Evolutionary conservation across 495 filamentous ascomycete genomes (phyloP), one percentile per base, ranked within the genome.

Genomic region (Choiromyces venosus): DNA sequence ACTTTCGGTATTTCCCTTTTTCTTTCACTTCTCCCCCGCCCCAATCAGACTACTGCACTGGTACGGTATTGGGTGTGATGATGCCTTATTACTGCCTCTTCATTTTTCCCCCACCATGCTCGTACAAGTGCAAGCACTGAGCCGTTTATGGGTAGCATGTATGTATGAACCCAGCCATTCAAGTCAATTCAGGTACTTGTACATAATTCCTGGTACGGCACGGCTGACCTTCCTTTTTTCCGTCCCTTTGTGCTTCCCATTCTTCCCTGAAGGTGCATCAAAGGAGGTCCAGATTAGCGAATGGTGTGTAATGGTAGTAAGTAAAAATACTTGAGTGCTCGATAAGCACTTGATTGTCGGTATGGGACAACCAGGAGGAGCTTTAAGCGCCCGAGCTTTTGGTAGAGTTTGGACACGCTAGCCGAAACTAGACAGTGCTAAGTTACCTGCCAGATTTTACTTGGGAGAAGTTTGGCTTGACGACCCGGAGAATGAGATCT

Each of bases 51-150:
- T 33, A n/a, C n/a, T n/a, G n/a, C n/a, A n/a, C n/a, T n/a, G n/a
- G n/a, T n/a, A n/a, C n/a, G n/a, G n/a, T n/a, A 25, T 33, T 61
- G 52, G 25, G 33, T 71, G 25, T 52, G 64, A 71, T 70, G n/a
- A 71, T 56, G 7, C 29, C 61, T 33, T 71, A 66, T 71, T 36
- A 21, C 52, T 36, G 52, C 52, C 36, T 36, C 39, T 71, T 37
- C 12, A 1, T 56, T 4, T 29, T 39, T n/a, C 18, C 37, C 14
- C 4, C n/a, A 65, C 3, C n/a, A n/a, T n/a, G n/a, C n/a, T n/a
- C 4, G 35, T n/a, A 65, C 56, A 65, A 4, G 35, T 46, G 25
- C 29, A 25, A 33, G 21, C 29, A 38, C 69, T 38, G 21, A 19
- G 69, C 29, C 65, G 36, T 65, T 56, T 40, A 40, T 68, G 29